A percentile compares a stretch with the other conserved stretches of the same genome.
Conservation (phyloP, 2,329 filamentous ascomycete species). For the Huntiella savannae region DNA sequence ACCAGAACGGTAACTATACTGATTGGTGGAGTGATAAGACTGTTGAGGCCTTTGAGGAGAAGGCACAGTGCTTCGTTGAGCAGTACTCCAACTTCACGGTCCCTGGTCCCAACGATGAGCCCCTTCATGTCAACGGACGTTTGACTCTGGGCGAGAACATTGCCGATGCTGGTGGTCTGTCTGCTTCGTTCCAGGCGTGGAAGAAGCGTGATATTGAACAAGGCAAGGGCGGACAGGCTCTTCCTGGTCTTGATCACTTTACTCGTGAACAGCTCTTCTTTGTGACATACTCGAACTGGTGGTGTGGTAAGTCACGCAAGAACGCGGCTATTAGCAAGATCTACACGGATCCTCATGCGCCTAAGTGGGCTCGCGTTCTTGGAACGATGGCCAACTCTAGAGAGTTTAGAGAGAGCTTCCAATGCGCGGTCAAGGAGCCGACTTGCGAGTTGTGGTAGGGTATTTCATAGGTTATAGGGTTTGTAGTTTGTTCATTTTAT, state of each 20-base stretch:
- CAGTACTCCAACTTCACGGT: constrained; percentile 38
- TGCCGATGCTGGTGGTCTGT: constrained; percentile 48
- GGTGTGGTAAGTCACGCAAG: constrained; percentile 45
- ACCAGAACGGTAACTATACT: constrained; percentile 43
- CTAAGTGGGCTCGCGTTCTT: constrained; percentile 38
- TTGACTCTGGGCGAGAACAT: constrained; percentile 52
- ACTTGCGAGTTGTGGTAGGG: constrained; percentile 60
- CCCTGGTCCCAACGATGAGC: constrained; percentile 16
- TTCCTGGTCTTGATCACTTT: constrained; percentile 43
- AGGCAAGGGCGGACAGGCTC: constrained; percentile 26
- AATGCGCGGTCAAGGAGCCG: constrained; percentile 44
- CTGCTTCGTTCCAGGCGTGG: constrained; percentile 46
- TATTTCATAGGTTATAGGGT: constrained; percentile 88
- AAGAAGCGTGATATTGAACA: constrained; percentile 31
- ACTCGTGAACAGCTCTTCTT: constrained; percentile 54
- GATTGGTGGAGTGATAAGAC: constrained; percentile 49
- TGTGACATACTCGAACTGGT: constrained; percentile 42
- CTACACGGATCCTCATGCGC: constrained; percentile 46
- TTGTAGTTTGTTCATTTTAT: background rate
- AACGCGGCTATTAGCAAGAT: constrained; percentile 37
- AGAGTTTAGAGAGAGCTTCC: constrained; percentile 48
- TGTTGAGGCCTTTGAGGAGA: constrained; percentile 35
- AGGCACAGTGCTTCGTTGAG: constrained; percentile 46
- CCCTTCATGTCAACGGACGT: constrained; percentile 44
- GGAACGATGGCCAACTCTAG: constrained; percentile 48